Evolutionary conservation across 2,329 filamentous ascomycete genomes (phyloP).

Genomic region (Scopulariopsis brevicaulis): DNA sequence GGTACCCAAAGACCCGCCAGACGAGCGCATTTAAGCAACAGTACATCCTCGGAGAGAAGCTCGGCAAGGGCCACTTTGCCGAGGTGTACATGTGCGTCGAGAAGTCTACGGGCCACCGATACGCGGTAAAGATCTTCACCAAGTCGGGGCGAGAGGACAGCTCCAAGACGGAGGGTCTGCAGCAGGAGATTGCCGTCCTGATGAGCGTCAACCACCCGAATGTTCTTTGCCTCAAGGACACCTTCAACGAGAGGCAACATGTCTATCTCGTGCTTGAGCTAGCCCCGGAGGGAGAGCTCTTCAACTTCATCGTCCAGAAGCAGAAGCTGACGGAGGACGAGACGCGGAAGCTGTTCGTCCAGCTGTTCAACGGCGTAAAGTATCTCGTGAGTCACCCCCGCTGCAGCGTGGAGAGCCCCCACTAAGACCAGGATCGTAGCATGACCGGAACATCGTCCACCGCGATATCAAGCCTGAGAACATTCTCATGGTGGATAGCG

Average conservation of each 20-base stretch:
- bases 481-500: constrained; percentile 77
- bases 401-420: not conserved
- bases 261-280: constrained; percentile 89
- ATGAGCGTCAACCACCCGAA: constrained; percentile 97
- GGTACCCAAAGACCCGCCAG: constrained; percentile 67
- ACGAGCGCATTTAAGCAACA: constrained; percentile 76
- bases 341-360: constrained; percentile 75
- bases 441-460: constrained; percentile 94
- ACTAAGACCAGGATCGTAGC: constrained; percentile 36
- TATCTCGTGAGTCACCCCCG: constrained; percentile 61
- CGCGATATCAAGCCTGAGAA: constrained; percentile 98
- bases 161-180: constrained; percentile 73
- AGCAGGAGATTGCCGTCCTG: constrained; percentile 91
- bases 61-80: constrained; percentile 92
- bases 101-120: constrained; percentile 69
- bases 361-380: constrained; percentile 88
- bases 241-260: constrained; percentile 81
- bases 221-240: constrained; percentile 86
- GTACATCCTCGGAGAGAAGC: constrained; percentile 71
- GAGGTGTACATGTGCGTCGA: constrained; percentile 88
- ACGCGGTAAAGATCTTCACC: constrained; percentile 90
- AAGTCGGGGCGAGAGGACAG: constrained; percentile 76
- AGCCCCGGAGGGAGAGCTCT: constrained; percentile 85
- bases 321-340: constrained; percentile 78
- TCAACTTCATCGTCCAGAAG: constrained; percentile 89